A percentile compares a stretch with the other conserved stretches of the same genome.
Conservation (phyloP, 495 filamentous ascomycete genomes). For the Friedmanniomyces endolithicus region DNA sequence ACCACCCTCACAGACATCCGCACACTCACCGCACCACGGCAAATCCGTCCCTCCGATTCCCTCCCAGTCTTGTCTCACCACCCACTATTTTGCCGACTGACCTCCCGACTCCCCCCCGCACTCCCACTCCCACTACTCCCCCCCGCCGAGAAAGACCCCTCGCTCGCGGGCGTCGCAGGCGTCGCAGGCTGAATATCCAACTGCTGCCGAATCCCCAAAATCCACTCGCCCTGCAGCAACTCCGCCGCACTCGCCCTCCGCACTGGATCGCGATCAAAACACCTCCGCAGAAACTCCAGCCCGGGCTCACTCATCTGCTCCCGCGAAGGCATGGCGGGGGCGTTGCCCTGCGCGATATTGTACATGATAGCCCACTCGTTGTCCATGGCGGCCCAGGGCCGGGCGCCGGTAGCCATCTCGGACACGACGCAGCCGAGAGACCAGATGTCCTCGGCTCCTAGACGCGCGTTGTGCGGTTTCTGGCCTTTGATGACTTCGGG, state of each 20-base stretch:
- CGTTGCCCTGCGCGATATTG: constrained; percentile 94
- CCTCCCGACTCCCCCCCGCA: constrained; percentile 4
- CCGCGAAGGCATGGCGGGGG: constrained; percentile 62
- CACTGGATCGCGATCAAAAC: constrained; percentile 76
- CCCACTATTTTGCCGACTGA: constrained; percentile 6
- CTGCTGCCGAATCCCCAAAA: constrained; percentile 53
- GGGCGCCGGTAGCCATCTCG: constrained; percentile 91
- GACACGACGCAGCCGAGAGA: constrained; percentile 92
- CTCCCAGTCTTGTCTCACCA: not conserved
- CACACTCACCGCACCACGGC: no score
- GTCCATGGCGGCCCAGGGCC: constrained; percentile 93
- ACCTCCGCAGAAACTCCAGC: constrained; percentile 76
- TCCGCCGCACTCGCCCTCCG: constrained; percentile 73
- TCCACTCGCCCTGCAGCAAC: constrained; percentile 93
- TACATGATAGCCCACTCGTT: constrained; percentile 99
- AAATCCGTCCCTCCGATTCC: no score
- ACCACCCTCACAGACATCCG: not conserved
- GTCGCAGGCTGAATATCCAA: constrained; percentile 44
- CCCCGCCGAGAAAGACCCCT: constrained; percentile 13
- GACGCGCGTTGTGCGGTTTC: constrained; percentile 50
- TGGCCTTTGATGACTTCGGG: constrained; percentile 88
- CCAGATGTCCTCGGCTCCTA: constrained; percentile 92
- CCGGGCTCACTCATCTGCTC: constrained; percentile 78
- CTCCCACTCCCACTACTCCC: constrained; percentile 8
- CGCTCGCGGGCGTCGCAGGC: constrained; percentile 31